These are phyloP conservation scores for Neurospora terricola DNA, from an alignment of 495 filamentous ascomycete genomes.

Conservation along the genomic window DNA sequence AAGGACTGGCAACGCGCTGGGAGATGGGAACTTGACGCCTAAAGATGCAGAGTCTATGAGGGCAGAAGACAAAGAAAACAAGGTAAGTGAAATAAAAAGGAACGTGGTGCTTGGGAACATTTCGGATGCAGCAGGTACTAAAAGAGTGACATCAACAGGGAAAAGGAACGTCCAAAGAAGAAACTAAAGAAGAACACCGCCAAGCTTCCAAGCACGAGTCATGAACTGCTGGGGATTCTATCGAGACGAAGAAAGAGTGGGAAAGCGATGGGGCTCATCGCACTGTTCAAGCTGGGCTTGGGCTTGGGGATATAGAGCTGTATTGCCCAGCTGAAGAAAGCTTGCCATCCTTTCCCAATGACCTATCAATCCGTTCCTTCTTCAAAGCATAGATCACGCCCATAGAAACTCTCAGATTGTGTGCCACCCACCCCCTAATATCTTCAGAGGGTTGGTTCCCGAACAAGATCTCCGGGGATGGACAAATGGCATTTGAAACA, in stretches of 20 bases:
- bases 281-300: not conserved
- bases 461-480: not conserved
- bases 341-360: not conserved
- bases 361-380: not conserved
- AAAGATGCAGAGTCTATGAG: not conserved
- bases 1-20: constrained; percentile 10
- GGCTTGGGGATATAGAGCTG: not conserved
- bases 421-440: not conserved
- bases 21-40: not conserved
- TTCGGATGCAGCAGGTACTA: not conserved
- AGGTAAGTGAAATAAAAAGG: not conserved
- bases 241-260: not conserved
- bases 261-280: not conserved
- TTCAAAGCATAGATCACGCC: not conserved
- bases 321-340: not conserved
- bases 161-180: not conserved
- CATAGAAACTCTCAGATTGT: not conserved
- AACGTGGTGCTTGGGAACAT: not conserved
- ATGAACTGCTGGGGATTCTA: not conserved
- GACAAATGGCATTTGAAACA: not conserved
- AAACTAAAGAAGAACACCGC: not conserved
- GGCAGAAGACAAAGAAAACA: not conserved
- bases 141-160: not conserved
- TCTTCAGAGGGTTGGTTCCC: not conserved
- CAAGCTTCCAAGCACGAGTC: not conserved